phyloP scores from a whole-genome alignment of 129 eudicot species.

The Logfia minima region DNA sequence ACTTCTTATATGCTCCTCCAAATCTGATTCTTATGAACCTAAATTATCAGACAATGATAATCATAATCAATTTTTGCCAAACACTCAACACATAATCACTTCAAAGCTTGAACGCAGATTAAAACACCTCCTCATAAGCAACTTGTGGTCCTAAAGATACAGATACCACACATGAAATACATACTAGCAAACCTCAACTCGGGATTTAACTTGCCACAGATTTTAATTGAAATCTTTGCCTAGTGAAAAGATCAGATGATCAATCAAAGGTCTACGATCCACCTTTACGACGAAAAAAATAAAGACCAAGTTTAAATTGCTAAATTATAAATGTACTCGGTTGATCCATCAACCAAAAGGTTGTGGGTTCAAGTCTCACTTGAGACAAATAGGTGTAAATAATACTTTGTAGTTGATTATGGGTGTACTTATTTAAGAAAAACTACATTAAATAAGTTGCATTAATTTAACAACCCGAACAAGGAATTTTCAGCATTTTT shows the following conservation, averaged over 20 bases:
- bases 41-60: background rate
- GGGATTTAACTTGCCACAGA: too few relatives aligned
- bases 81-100: background rate
- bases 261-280: background rate
- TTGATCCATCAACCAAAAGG: background rate
- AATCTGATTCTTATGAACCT: background rate
- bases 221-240: too few relatives aligned
- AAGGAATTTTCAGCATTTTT: background rate
- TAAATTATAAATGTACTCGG: background rate
- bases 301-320: too few relatives aligned
- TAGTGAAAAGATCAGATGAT: too few relatives aligned
- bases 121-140: background rate
- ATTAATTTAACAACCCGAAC: background rate
- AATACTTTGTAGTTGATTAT: background rate
- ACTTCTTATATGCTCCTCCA: background rate
- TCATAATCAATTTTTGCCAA: background rate
- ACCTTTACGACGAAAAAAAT: too few relatives aligned
- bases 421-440: too few relatives aligned
- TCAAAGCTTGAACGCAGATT: background rate
- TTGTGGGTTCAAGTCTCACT: background rate
- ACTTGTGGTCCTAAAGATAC: background rate
- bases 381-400: background rate
- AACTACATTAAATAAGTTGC: background rate
- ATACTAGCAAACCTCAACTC: too few relatives aligned
- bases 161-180: background rate